A percentile compares a stretch with the other conserved stretches of the same genome.
Evolutionary conservation across 345 rosid species (phyloP).

Genomic region (Microcos paniculata): DNA sequence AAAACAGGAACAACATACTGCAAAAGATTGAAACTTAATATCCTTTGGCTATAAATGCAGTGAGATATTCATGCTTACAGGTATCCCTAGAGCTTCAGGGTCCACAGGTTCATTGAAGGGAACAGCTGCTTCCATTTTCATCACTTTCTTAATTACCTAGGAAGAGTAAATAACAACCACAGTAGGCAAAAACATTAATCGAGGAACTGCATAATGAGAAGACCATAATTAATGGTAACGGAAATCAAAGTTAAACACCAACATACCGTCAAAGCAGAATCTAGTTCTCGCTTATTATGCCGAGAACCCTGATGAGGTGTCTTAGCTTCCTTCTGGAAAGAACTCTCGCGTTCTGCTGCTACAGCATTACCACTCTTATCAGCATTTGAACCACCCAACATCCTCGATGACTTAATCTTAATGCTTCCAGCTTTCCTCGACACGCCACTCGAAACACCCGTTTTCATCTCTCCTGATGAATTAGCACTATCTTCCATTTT

Average conservation of each 20-base stretch:
- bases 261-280: constrained; percentile 63
- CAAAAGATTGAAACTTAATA: neutral
- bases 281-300: constrained; percentile 67
- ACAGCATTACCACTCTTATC: constrained; percentile 33
- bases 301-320: constrained; percentile 32
- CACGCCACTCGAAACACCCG: constrained; percentile 40
- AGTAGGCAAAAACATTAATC: neutral
- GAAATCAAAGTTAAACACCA: constrained; percentile 3
- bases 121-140: constrained; percentile 99
- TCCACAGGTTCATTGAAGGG: constrained; percentile 90
- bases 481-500: constrained; percentile 60
- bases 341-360: constrained; percentile 27
- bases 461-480: constrained; percentile 48
- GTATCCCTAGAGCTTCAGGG: constrained; percentile 95
- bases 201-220: neutral
- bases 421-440: constrained; percentile 76
- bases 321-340: constrained; percentile 42
- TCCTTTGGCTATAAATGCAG: neutral
- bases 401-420: constrained; percentile 62
- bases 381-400: constrained; percentile 38
- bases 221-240: neutral
- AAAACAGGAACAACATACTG: neutral
- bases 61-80: constrained; percentile 52
- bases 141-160: constrained; percentile 85
- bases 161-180: neutral